Conservation (phyloP, 257 asterid species). For the Solanum sparsipilum region DNA sequence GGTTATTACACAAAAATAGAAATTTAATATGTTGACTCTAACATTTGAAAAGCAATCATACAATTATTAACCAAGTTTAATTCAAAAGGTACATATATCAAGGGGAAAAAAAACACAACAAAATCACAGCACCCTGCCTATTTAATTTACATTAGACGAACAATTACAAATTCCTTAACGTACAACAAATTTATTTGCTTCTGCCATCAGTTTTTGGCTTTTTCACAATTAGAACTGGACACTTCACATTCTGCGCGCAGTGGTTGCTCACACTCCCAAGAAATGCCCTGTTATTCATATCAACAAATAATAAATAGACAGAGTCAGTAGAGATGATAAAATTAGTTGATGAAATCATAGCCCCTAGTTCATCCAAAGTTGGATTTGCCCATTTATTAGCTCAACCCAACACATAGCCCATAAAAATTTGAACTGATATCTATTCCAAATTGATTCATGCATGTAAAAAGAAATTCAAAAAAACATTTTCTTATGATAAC, state of each 20-base stretch:
- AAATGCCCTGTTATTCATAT: conserved; percentile 43
- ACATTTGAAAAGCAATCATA: background rate
- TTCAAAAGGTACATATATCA: background rate
- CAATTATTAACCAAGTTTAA: background rate
- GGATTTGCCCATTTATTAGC: background rate
- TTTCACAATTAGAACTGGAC: conserved; percentile 67
- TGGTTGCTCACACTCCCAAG: conserved; percentile 76
- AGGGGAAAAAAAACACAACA: background rate
- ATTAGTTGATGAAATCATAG: background rate
- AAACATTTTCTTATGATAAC: too few relatives aligned
- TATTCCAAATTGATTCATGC: too few relatives aligned
- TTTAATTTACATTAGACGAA: background rate
- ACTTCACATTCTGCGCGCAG: conserved; percentile 51
- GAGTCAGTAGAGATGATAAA: background rate
- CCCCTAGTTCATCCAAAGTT: background rate
- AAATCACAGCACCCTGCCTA: background rate
- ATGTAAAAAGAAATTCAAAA: too few relatives aligned
- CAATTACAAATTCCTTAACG: background rate
- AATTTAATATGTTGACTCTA: background rate
- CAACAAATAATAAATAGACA: background rate
- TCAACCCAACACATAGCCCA: background rate
- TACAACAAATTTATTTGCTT: background rate
- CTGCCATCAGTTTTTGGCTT: conserved; percentile 31
- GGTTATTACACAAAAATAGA: background rate
- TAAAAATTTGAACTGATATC: background rate